These are phyloP conservation scores for Amanita subjunquillea DNA, from an alignment of 768 basidiomycete species.

Conservation along the genomic window DNA sequence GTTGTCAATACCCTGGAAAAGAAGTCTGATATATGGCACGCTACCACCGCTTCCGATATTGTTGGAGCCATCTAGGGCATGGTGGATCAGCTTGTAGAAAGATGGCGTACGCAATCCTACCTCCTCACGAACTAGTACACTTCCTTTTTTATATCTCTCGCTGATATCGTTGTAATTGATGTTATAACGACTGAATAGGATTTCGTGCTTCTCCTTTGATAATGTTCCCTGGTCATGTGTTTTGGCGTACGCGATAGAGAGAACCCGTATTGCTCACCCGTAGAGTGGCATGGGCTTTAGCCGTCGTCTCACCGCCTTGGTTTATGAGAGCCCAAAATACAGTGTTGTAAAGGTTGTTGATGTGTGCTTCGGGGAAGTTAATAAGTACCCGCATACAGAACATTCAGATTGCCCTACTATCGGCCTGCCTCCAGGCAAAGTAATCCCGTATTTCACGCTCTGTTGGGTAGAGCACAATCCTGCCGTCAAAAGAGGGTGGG, in stretches of 20 bases:
- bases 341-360: slow-evolving; percentile 98
- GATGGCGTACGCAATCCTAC: slow-evolving; percentile 16
- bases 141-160: slow-evolving; percentile 74
- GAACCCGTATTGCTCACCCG: slow-evolving; percentile 32
- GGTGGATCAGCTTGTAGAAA: background rate
- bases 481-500: slow-evolving; percentile 88
- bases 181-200: slow-evolving; percentile 70
- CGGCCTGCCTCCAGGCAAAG: slow-evolving; percentile 92
- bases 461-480: slow-evolving; percentile 75
- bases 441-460: slow-evolving; percentile 76
- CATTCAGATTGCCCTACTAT: slow-evolving; percentile 53
- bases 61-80: background rate
- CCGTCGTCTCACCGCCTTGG: slow-evolving; percentile 65
- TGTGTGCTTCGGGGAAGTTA: slow-evolving; percentile 59
- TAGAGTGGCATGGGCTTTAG: slow-evolving; percentile 75
- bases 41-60: background rate
- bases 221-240: slow-evolving; percentile 59
- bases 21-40: background rate
- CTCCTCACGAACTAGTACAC: slow-evolving; percentile 63
- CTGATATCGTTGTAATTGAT: slow-evolving; percentile 83
- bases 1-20: background rate
- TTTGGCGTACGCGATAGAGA: background rate
- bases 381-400: background rate
- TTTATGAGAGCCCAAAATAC: slow-evolving; percentile 90
- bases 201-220: slow-evolving; percentile 86